Base-by-base conservation (phyloP, 495 filamentous ascomycete genomes). In the Evernia prunastri region DNA sequence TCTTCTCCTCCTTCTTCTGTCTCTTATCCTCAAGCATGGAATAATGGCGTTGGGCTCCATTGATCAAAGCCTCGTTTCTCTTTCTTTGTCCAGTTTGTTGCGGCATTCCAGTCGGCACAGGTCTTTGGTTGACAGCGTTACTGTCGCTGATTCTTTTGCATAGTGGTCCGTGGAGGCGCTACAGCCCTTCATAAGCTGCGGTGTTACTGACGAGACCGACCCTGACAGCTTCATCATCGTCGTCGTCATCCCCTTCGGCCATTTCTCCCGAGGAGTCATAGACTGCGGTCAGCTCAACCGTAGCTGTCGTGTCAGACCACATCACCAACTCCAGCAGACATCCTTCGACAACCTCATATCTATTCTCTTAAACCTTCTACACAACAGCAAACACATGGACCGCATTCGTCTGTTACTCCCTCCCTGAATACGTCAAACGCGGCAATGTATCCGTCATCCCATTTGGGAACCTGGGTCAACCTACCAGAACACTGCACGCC, bases 401-500 rank as follows among this genome's bases (percentile, higher is more conserved):
- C 23, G n/a, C 20, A 25, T 9, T 25, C 45, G 45, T 49, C 23
- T 51, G 4, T 0, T 23, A 0, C 47, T 51, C 11, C 47, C 47
- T 13, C 25, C 47, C 25, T 51, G 47, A 51, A 27, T 9, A 13
- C 23, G 6, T 17, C 47, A 12, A 29, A 51, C 47, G 23, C 47
- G 13, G 47, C 47, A 51, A 51, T 51, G 47, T 29, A 23, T 51
- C 25, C 29, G 25, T 51, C 47, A 51, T 29, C 23, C 25, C 25
- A 15, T 27, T 25, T 51, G 23, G 47, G 23, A 29, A 29, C 23
- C 4, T 27, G 25, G 23, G 25, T 17, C 47, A 58, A 76, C 20
- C 73, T 88, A 58, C 85, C 86, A 8, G 73, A 78, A 2, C 81
- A 87, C 75, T 90, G 87, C 74, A 79, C 82, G 70, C 87, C 87